Evolutionary conservation across 2,329 filamentous ascomycete species (phyloP).

Genomic region (Paecilomyces formosus): DNA sequence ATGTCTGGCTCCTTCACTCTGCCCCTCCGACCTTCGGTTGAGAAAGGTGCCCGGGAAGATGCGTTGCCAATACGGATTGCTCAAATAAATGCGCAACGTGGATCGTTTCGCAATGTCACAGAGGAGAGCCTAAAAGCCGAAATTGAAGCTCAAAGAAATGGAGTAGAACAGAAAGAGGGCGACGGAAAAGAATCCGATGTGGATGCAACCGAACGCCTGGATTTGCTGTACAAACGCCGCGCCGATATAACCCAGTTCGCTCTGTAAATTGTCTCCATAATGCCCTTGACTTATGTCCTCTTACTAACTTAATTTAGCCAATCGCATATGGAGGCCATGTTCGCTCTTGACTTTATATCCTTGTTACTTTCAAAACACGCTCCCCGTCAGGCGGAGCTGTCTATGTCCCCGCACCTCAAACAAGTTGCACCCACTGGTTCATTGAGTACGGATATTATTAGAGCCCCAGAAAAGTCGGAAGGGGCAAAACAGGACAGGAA

Average conservation of each 20-base stretch:
- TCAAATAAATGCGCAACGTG: slow-evolving; percentile 70
- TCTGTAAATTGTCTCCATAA: slow-evolving; percentile 21
- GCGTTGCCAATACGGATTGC: slow-evolving; percentile 67
- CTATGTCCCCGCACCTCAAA: slow-evolving; percentile 64
- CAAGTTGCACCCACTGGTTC: slow-evolving; percentile 67
- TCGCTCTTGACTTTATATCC: slow-evolving; percentile 75
- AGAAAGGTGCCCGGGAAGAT: slow-evolving; percentile 44
- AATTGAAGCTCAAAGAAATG: slow-evolving; percentile 47
- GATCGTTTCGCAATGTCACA: slow-evolving; percentile 73
- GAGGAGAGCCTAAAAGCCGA: slow-evolving; percentile 66
- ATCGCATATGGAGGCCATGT: slow-evolving; percentile 44
- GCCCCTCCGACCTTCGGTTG: slow-evolving; percentile 51
- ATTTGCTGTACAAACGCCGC: slow-evolving; percentile 36
- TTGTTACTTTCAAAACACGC: slow-evolving; percentile 74
- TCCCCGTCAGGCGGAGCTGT: slow-evolving; percentile 61
- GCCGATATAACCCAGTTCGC: slow-evolving; percentile 39
- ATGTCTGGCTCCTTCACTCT: slow-evolving; percentile 44
- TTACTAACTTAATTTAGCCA: slow-evolving; percentile 21
- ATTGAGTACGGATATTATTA: slow-evolving; percentile 60
- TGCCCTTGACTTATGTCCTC: background rate
- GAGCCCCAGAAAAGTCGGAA: slow-evolving; percentile 52
- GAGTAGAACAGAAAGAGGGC: slow-evolving; percentile 40
- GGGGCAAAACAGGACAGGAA: slow-evolving; percentile 48
- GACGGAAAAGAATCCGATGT: slow-evolving; percentile 23
- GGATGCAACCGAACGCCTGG: slow-evolving; percentile 30